These are phyloP conservation scores for Niveomyces coronatus DNA, from an alignment of 2,329 filamentous ascomycete genomes.

Conservation along the genomic window DNA sequence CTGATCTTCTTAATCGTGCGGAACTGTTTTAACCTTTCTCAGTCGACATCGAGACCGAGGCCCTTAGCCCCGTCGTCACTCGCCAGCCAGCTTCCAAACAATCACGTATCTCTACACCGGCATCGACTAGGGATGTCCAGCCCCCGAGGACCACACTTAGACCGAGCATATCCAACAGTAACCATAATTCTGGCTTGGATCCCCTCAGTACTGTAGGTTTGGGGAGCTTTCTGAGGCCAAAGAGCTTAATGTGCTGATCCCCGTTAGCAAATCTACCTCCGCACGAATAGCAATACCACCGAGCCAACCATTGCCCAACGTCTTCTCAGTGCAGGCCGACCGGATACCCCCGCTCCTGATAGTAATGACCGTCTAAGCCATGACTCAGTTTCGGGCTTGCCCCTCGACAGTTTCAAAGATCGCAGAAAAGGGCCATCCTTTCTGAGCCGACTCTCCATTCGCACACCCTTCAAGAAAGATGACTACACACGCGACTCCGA, in stretches of 20 bases:
- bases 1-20: too few species aligned
- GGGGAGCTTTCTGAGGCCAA: too few species aligned
- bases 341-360: conserved; percentile 41
- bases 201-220: conserved; percentile 26
- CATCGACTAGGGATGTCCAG: conserved; percentile 17
- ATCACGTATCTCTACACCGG: conserved; percentile 4
- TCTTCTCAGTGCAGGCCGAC: conserved; percentile 39
- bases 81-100: conserved; percentile 7
- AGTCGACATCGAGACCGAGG: conserved; percentile 5
- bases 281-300: conserved; percentile 25
- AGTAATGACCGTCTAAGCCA: conserved; percentile 28
- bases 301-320: conserved; percentile 42
- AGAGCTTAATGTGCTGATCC: neutral
- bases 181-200: conserved; percentile 22
- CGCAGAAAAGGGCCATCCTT: conserved; percentile 79
- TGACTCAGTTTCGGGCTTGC: conserved; percentile 26
- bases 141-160: conserved; percentile 20
- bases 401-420: conserved; percentile 7
- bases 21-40: too few species aligned
- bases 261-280: conserved; percentile 32
- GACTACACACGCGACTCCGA: conserved; percentile 49
- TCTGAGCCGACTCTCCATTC: conserved; percentile 68
- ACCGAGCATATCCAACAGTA: conserved; percentile 16
- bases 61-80: conserved; percentile 2
- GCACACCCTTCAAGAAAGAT: conserved; percentile 64